Evolutionary conservation across 108 stramenopile genomes (phyloP).

Genomic region (Pelagomonas calceolata): DNA sequence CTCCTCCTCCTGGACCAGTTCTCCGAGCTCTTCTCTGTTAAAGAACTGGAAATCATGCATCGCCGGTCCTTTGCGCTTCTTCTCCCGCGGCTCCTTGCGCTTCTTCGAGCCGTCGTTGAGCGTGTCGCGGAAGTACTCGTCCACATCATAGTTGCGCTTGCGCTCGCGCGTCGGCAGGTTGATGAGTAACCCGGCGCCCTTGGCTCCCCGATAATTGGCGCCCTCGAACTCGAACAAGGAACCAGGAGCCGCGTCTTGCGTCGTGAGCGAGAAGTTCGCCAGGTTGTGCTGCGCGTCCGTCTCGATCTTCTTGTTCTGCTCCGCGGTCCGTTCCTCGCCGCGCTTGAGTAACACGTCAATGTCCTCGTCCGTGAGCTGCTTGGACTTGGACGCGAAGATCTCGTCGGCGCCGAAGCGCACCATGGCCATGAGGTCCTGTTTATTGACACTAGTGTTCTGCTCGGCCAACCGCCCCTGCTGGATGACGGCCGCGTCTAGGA

Average conservation of each 20-base stretch:
- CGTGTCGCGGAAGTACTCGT: conserved; percentile 73
- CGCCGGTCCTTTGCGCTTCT: conserved; percentile 66
- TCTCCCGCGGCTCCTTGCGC: conserved; percentile 60
- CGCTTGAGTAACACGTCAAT: conserved; percentile 89
- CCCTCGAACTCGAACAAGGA: conserved; percentile 81
- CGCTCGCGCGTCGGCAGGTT: conserved; percentile 88
- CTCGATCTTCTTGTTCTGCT: conserved; percentile 71
- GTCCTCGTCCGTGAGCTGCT: conserved; percentile 83
- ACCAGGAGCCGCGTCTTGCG: conserved; percentile 58
- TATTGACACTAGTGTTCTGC: conserved; percentile 67
- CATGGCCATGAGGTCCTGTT: conserved; percentile 95
- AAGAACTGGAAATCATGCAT: conserved; percentile 91
- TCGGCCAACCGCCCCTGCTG: conserved; percentile 90
- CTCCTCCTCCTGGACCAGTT: conserved; percentile 60
- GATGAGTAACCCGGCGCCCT: conserved; percentile 63
- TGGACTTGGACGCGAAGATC: conserved; percentile 70
- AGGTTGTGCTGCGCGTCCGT: conserved; percentile 90
- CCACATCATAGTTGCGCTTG: conserved; percentile 90
- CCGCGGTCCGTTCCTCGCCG: conserved; percentile 78
- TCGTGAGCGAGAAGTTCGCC: conserved; percentile 75
- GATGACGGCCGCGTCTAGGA: conserved; percentile 96
- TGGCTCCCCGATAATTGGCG: conserved; percentile 67
- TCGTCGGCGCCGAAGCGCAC: conserved; percentile 96
- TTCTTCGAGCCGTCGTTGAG: conserved; percentile 52
- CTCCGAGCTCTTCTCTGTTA: conserved; percentile 62